Evolutionary conservation across 2,329 filamentous ascomycete species (phyloP), one percentile per base, ranked within the genome.

Genomic region (Meredithiella fracta): DNA sequence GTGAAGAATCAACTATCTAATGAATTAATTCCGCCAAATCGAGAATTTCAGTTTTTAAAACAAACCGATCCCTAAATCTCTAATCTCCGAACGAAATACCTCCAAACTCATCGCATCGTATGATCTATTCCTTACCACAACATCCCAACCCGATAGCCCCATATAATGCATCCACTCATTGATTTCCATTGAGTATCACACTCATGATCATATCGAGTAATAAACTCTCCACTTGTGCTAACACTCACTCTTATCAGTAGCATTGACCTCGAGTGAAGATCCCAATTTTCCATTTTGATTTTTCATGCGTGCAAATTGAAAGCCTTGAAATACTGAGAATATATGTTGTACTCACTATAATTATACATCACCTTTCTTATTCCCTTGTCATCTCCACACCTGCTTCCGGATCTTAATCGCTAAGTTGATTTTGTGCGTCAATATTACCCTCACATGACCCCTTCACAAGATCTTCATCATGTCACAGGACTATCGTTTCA

Each of bases 161-260:
- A 40, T 40, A 49, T 29, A 52, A 15, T 52, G 15, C 29, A 34
- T 17, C 26, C 29, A 52, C 50, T 52, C 31, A 22, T 26, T n/a
- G 17, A 9, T 52, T 56, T 38, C 38, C 20, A 56, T 56, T 49
- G 54, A 56, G 54, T 56, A 56, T 52, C 51, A 52, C 50, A 38
- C n/a, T 52, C 29, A 17, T 34, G n/a, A 52, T 38, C 17, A 5
- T 22, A 52, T 52, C 50, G 50, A 52, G 50, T 52, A 52, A 52
- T 52, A 15, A 31, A 37, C 20, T 38, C n/a, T 38, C 50, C 29
- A 34, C 29, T 34, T 34, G 9, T 31, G 17, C 20, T 1, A 8
- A 49, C 23, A 23, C 23, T 26, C 7, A 14, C 15, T 26, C 29
- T 34, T 34, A 42, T 42, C 14, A 15, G 17, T 20, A 42, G 17